Base-by-base conservation (phyloP, 352 stramenopile genomes). In the Globisporangium spinosum region DNA sequence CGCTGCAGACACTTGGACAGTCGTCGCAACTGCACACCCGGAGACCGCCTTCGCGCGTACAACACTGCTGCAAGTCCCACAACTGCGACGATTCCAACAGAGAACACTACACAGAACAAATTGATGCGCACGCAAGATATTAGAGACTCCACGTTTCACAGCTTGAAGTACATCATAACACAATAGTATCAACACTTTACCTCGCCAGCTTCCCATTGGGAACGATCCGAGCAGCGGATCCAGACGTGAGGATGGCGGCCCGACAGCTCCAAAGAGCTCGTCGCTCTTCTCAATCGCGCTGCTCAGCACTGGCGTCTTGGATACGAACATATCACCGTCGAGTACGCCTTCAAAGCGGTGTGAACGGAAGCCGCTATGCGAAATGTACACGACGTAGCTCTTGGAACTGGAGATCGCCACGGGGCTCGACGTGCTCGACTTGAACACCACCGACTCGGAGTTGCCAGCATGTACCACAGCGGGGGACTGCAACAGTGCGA, bases 361-460 rank as follows among this genome's bases (percentile, higher is more conserved):
- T 6, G 77, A 76, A 22, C 78, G 75, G 35, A 83, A 78, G 9
- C 79, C 80, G n/a, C 72, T 86, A 64, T 91, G 83, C 3, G 78
- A 87, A 62, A 91, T 80, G 65, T 90, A 91, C 45, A 91, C 40
- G 6, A 60, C 53, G 55, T 85, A 89, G 6, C 47, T 74, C 56
- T 75, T 73, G 2, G 67, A 67, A 6, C 63, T 62, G n/a, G 65
- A 66, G 45, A 80, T 72, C 47, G 32, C 69, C 56, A 40, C 27
- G 8, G 13, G 69, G 29, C 64, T 71, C 15, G 47, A 64, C 22
- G 23, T 74, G 54, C 76, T 79, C 3, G 76, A 63, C 34, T 72
- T 80, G 45, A 86, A 79, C n/a, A 47, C 70, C 35, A 77, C 62
- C 3, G 54, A 57, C 10, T 55, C 69, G 5, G 64, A 75, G 15